Conservation (phyloP, 2,329 filamentous ascomycete species). For the Pseudogymnoascus sp. region DNA sequence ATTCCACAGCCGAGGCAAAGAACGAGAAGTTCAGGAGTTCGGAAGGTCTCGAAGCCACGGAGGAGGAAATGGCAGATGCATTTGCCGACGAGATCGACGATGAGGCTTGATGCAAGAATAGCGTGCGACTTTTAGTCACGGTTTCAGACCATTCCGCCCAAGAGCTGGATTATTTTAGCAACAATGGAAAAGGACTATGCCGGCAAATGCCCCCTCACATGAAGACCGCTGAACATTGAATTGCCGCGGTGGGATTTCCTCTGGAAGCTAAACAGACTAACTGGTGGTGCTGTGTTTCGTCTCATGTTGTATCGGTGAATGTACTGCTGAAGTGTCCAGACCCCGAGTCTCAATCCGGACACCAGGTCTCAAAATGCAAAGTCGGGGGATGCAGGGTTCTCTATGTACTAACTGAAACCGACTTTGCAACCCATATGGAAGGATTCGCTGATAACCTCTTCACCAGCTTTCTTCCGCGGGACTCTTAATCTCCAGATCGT, state of each 20-base stretch:
- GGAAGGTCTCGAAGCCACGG: conserved; percentile 54
- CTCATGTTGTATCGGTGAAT: neutral
- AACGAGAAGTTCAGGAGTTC: conserved; percentile 60
- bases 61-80: conserved; percentile 48
- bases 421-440: neutral
- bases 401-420: neutral
- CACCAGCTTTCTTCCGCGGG: neutral
- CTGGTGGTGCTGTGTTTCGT: neutral
- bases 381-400: neutral
- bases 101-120: conserved; percentile 3
- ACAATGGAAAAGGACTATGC: neutral
- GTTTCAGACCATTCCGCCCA: neutral
- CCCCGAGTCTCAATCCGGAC: neutral
- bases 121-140: neutral
- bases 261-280: neutral
- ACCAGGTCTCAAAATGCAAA: neutral
- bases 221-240: neutral
- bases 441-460: neutral
- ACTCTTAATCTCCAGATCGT: neutral
- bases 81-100: conserved; percentile 24
- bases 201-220: neutral
- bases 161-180: neutral
- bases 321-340: neutral
- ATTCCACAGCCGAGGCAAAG: conserved; percentile 51
- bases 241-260: neutral